A percentile compares a stretch with the other conserved stretches of the same genome.
Evolutionary conservation across 1,139 yeast genomes (phyloP).

Genomic region (Candida sp.): DNA sequence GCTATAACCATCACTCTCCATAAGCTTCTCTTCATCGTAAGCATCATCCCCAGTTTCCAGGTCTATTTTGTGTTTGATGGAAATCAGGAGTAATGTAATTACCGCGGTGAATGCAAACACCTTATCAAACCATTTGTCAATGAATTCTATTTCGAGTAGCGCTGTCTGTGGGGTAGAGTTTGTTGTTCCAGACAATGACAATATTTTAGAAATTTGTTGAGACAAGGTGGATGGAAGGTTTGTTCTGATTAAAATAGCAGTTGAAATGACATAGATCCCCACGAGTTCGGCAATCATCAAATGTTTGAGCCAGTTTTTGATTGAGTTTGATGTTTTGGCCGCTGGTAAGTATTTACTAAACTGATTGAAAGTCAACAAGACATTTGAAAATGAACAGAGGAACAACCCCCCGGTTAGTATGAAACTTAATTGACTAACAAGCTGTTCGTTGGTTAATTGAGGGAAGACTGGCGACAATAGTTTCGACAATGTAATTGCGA

Average conservation of each 20-base stretch:
- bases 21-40: conserved; percentile 32
- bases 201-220: conserved; percentile 42
- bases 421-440: conserved; percentile 64
- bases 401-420: conserved; percentile 64
- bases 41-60: conserved; percentile 14
- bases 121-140: conserved; percentile 81
- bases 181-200: conserved; percentile 37
- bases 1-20: conserved; percentile 14
- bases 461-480: conserved; percentile 26
- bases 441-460: conserved; percentile 42
- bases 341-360: conserved; percentile 32
- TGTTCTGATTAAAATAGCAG: conserved; percentile 73
- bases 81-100: conserved; percentile 47
- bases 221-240: conserved; percentile 66
- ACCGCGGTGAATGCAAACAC: conserved; percentile 61
- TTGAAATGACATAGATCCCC: conserved; percentile 79
- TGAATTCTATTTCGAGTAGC: conserved; percentile 49
- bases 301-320: conserved; percentile 36
- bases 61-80: conserved; percentile 17
- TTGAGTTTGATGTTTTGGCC: conserved; percentile 17
- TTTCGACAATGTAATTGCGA: conserved; percentile 65
- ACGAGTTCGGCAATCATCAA: conserved; percentile 65
- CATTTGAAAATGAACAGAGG: conserved; percentile 64
- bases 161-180: conserved; percentile 15
- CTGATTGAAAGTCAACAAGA: conserved; percentile 47